Percentiles rank a stretch among this genome's conserved stretches.
phyloP scores from a whole-genome alignment of 78 protist species.

The Dictyostelium firmibasis region DNA sequence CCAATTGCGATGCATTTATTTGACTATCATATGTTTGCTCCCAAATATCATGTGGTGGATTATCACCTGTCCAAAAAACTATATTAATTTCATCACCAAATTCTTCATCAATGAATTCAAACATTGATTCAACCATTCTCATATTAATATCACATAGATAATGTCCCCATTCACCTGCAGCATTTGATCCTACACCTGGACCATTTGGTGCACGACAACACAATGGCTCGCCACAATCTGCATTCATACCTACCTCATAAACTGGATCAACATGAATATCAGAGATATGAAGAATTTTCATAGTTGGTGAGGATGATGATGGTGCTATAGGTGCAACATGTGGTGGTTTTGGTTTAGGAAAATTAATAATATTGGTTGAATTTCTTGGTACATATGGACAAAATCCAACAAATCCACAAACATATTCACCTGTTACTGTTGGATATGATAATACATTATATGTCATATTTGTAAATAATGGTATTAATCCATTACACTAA shows the following conservation, averaged over 20 bases:
- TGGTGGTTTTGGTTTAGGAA: conserved; percentile 78
- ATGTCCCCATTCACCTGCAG: conserved; percentile 72
- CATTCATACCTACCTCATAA: conserved; percentile 37
- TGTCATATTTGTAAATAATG: conserved; percentile 45
- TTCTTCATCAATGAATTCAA: conserved; percentile 19
- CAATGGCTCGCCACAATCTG: conserved; percentile 71
- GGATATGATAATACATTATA: conserved; percentile 17
- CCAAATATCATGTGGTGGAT: conserved; percentile 75
- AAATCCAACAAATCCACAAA: conserved; percentile 74
- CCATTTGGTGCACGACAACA: conserved; percentile 68
- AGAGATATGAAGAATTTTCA: conserved; percentile 41
- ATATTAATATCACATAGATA: conserved; percentile 62
- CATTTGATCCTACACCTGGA: conserved; percentile 6
- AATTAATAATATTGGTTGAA: background rate
- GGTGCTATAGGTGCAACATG: conserved; percentile 55
- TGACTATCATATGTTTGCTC: conserved; percentile 48
- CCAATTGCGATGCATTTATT: conserved; percentile 13
- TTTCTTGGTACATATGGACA: conserved; percentile 64
- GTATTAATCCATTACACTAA: conserved; percentile 47
- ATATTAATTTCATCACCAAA: background rate
- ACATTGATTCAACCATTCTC: conserved; percentile 31
- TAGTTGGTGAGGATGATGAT: background rate
- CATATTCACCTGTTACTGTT: conserved; percentile 8
- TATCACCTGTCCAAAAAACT: conserved; percentile 71
- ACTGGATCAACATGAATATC: conserved; percentile 67